phyloP scores from a whole-genome alignment of 2,329 filamentous ascomycete genomes.

The Talaromyces sp. region DNA sequence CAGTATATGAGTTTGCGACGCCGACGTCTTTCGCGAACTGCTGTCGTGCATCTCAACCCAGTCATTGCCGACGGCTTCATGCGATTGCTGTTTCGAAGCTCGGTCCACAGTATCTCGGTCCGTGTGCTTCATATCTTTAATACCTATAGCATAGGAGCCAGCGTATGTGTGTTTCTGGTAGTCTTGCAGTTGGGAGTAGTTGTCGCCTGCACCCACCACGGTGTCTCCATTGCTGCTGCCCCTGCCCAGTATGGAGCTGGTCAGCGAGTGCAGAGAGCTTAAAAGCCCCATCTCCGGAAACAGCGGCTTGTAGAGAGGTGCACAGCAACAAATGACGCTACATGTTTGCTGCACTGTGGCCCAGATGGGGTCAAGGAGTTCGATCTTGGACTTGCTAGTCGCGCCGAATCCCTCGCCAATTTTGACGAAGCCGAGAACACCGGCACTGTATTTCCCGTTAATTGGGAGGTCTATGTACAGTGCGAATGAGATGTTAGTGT shows the following conservation, averaged over 20 bases:
- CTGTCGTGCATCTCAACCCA: not conserved
- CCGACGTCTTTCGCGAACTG: not conserved
- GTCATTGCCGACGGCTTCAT: not conserved
- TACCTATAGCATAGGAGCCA: not conserved
- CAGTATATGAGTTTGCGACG: not conserved
- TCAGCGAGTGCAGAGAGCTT: not conserved
- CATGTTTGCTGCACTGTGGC: constrained; percentile 15
- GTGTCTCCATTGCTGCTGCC: not conserved
- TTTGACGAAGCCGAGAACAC: constrained; percentile 13
- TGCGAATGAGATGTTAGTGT: not conserved
- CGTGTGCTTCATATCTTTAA: not conserved
- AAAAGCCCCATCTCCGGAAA: not conserved
- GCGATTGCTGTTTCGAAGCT: not conserved
- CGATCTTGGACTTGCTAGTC: constrained; percentile 6
- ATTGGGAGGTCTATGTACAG: not conserved
- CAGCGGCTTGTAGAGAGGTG: constrained; percentile 11
- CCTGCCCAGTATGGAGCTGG: not conserved
- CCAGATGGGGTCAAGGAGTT: constrained; percentile 14
- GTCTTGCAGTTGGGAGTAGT: not conserved
- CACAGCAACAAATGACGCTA: constrained; percentile 13
- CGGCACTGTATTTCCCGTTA: constrained; percentile 4
- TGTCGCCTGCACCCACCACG: not conserved
- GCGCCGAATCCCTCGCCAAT: constrained; percentile 13
- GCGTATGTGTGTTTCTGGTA: not conserved
- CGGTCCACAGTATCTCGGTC: not conserved